Percentiles rank a stretch among this genome's conserved stretches.
phyloP scores from a whole-genome alignment of 306 rosid species.

The Citrullus amarus region DNA sequence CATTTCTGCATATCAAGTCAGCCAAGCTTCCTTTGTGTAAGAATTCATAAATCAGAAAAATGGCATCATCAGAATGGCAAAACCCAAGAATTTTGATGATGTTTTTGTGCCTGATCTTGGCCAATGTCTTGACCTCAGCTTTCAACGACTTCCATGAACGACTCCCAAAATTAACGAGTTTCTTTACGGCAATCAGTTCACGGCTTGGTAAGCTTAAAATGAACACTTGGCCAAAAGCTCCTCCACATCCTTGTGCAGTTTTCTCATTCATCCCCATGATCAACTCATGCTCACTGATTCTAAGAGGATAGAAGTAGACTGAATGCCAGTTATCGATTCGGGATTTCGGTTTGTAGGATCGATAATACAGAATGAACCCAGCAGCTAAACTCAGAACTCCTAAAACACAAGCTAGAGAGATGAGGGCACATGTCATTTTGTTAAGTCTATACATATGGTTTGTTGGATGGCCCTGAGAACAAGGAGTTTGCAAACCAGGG shows the following conservation, averaged over 20 bases:
- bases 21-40: slow-evolving; percentile 71
- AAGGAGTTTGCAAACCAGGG: slow-evolving; percentile 57
- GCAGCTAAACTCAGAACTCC: slow-evolving; percentile 46
- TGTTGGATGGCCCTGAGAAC: slow-evolving; percentile 48
- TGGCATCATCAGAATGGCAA: slow-evolving; percentile 71
- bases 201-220: slow-evolving; percentile 62
- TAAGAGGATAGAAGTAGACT: slow-evolving; percentile 83
- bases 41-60: slow-evolving; percentile 73
- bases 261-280: slow-evolving; percentile 79
- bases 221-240: slow-evolving; percentile 65
- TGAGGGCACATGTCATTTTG: slow-evolving; percentile 46
- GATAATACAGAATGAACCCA: slow-evolving; percentile 44
- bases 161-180: slow-evolving; percentile 61
- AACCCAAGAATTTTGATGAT: slow-evolving; percentile 75
- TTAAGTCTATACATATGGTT: slow-evolving; percentile 37
- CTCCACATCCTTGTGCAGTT: slow-evolving; percentile 46
- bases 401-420: slow-evolving; percentile 59
- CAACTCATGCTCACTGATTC: slow-evolving; percentile 79
- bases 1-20: slow-evolving; percentile 43
- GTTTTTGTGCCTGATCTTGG: slow-evolving; percentile 87
- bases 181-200: slow-evolving; percentile 78
- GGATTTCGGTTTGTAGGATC: slow-evolving; percentile 34
- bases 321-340: slow-evolving; percentile 48
- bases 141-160: slow-evolving; percentile 63
- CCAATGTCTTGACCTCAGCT: slow-evolving; percentile 73